Evolutionary conservation across 768 basidiomycete species (phyloP).

Genomic region (Termitomyces sp.): DNA sequence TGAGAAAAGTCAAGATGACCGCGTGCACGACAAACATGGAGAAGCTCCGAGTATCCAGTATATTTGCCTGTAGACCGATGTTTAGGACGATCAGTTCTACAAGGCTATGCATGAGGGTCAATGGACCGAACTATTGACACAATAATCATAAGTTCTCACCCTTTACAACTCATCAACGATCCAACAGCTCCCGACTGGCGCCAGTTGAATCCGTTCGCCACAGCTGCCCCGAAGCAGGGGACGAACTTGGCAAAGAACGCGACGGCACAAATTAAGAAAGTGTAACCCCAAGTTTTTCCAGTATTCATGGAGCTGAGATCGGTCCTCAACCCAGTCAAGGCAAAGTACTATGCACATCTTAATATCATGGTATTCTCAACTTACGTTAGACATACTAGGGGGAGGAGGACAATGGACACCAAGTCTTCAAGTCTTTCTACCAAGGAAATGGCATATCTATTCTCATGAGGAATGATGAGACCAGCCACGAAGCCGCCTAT

Average conservation of each 20-base stretch:
- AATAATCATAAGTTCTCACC: constrained; percentile 48
- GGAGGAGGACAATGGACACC: constrained; percentile 55
- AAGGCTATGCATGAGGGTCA: constrained; percentile 29
- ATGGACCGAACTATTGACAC: not conserved
- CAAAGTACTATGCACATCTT: constrained; percentile 55
- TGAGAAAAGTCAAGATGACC: constrained; percentile 73
- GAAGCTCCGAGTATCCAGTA: constrained; percentile 63
- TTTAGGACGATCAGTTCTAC: constrained; percentile 93
- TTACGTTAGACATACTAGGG: not conserved
- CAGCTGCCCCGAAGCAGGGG: constrained; percentile 59
- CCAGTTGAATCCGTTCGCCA: constrained; percentile 54
- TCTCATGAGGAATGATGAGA: constrained; percentile 79
- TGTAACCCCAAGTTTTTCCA: constrained; percentile 80
- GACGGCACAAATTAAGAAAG: constrained; percentile 63
- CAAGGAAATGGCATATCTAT: constrained; percentile 73
- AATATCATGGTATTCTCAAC: not conserved
- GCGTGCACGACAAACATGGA: constrained; percentile 88
- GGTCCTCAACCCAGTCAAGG: constrained; percentile 72
- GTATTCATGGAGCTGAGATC: constrained; percentile 72
- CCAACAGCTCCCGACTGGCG: constrained; percentile 82
- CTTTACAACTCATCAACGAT: constrained; percentile 87
- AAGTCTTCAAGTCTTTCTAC: constrained; percentile 90
- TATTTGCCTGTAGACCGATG: constrained; percentile 67
- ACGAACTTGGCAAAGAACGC: constrained; percentile 79
- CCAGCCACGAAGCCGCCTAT: constrained; percentile 81